Evolutionary conservation across 176 grass and related monocot genomes (phyloP).

Genomic region (Phyllostachys edulis): DNA sequence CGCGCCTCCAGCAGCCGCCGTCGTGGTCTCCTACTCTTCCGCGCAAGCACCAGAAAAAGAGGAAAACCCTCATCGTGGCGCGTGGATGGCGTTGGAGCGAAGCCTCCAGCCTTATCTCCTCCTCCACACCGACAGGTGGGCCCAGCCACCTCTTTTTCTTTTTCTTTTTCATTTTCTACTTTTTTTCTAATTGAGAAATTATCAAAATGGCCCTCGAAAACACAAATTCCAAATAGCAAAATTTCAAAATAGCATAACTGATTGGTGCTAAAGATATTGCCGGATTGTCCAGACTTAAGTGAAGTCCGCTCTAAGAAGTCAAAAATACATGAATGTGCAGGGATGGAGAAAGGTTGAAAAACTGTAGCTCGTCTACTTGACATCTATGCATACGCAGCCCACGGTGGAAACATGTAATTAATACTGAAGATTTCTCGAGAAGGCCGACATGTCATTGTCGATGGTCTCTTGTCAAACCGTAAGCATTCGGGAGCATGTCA

Average conservation of each 20-base stretch:
- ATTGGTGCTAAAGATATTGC: background rate
- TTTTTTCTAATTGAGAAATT: too few relatives aligned
- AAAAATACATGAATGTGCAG: slow-evolving; percentile 13
- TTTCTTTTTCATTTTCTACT: too few relatives aligned
- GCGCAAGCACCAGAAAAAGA: too few relatives aligned
- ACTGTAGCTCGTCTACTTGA: background rate
- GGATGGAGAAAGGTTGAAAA: slow-evolving; percentile 7
- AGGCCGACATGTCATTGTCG: background rate
- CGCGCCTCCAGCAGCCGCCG: too few relatives aligned
- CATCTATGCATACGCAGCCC: background rate
- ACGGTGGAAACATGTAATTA: background rate
- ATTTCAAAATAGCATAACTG: background rate
- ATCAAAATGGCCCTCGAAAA: too few relatives aligned
- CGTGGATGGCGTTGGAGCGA: too few relatives aligned
- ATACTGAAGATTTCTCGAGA: background rate
- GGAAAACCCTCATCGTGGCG: too few relatives aligned
- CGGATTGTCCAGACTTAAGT: background rate
- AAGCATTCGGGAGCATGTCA: background rate
- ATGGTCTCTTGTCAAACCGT: background rate
- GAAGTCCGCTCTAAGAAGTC: slow-evolving; percentile 1
- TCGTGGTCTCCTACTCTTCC: too few relatives aligned
- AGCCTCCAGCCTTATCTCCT: too few relatives aligned
- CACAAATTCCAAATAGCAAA: too few relatives aligned
- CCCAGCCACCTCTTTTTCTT: too few relatives aligned
- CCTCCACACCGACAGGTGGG: too few relatives aligned